These are phyloP conservation scores for Cardiospermum halicacabum DNA, from an alignment of 345 rosid genomes.

Conservation along the genomic window DNA sequence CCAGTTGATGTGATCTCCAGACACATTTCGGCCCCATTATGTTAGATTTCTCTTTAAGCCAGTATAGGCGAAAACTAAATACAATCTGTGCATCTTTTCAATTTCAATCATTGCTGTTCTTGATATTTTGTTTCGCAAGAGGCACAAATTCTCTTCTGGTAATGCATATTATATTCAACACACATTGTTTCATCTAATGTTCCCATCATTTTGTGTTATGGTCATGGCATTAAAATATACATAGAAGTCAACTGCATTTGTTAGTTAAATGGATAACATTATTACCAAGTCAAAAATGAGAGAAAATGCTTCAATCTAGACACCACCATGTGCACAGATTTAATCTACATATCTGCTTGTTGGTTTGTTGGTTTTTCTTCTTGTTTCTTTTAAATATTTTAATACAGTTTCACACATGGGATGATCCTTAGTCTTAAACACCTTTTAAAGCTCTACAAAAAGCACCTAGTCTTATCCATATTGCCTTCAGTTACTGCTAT, in stretches of 20 bases:
- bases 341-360: background rate
- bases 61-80: background rate
- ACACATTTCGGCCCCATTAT: background rate
- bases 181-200: background rate
- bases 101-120: background rate
- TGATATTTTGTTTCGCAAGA: background rate
- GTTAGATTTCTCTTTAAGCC: background rate
- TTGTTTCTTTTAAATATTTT: background rate
- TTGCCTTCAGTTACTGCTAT: background rate
- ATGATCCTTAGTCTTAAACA: background rate
- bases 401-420: background rate
- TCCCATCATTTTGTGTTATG: background rate
- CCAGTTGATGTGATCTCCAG: constrained; percentile 19
- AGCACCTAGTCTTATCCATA: background rate
- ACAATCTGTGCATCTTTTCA: background rate
- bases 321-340: constrained; percentile 17
- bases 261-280: background rate
- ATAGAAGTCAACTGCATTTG: background rate
- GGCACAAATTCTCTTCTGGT: background rate
- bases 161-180: background rate
- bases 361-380: constrained; percentile 5
- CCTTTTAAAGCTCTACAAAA: background rate
- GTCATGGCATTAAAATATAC: background rate
- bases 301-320: background rate
- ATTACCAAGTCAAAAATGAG: constrained; percentile 1